Evolutionary conservation across 2,329 filamentous ascomycete species (phyloP), one percentile per base, ranked within the genome.

Genomic region (Thelonectria olida): DNA sequence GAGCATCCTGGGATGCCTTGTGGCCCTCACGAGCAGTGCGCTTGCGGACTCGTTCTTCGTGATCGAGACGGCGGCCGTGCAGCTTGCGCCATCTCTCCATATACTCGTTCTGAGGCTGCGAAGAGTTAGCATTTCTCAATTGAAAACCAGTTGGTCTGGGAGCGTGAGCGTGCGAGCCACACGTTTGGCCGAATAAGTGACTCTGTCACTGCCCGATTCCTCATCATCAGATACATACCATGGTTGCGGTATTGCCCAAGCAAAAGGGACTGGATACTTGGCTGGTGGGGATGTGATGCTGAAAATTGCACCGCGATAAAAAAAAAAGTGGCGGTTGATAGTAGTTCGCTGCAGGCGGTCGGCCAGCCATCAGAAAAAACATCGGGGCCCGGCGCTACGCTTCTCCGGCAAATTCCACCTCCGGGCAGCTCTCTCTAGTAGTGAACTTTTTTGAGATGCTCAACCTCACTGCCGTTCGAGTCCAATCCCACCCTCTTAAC

Each of bases 1-100:
- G 95, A 22, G 96, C 93, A 81, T 97, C 90, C 75, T 96, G 86
- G 51, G 92, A 96, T 58, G 88, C 88, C 80, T 94, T 90, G 85
- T 99, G 95, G 62, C 88, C 90, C 82, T 97, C 92, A 81, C 96
- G 90, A 62, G 96, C 96, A 65, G 88, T 83, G 72, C 90, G 88
- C 85, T 99, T 99, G 73, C 96, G 92, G 61, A 84, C 82, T 68
- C 94, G 90, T 82, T 99, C 96, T 74, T 97, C 94, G 78, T 95
- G 87, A 77, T 97, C 93, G 64, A 86, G 81, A 59, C 82, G 77
- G 64, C 78, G 86, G 62, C 88, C 84, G 67, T 81, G 78, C 60
- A 79, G 75, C 70, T 80, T 78, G 72, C 85, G 83, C 84, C 88
- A 93, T 79, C 91, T 86, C 79, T 96, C 92, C 81, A 92, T 92